Conservation (phyloP, 2,329 filamentous ascomycete species). For the Setomelanomma holmii region DNA sequence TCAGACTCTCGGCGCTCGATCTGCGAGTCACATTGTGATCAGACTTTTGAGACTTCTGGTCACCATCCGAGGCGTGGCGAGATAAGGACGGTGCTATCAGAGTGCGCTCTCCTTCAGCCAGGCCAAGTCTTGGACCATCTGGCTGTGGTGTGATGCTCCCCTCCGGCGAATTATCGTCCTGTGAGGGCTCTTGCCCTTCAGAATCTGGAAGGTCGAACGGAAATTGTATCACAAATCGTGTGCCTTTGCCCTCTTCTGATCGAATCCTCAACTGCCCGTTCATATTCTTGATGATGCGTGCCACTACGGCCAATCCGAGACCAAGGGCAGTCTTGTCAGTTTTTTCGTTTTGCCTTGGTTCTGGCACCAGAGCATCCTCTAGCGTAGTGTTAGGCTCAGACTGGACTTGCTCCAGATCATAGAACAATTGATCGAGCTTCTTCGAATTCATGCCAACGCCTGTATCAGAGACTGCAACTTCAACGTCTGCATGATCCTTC, state of each 20-base stretch:
- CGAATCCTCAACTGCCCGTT: slow-evolving; percentile 85
- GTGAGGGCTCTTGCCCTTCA: slow-evolving; percentile 12
- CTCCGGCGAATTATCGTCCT: slow-evolving; percentile 16
- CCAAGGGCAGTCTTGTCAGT: slow-evolving; percentile 66
- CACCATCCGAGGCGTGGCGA: slow-evolving; percentile 29
- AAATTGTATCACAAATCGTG: slow-evolving; percentile 80
- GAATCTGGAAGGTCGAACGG: slow-evolving; percentile 72
- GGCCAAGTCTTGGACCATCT: slow-evolving; percentile 6
- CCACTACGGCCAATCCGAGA: slow-evolving; percentile 86
- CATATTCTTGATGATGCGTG: slow-evolving; percentile 86
- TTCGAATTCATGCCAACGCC: slow-evolving; percentile 68
- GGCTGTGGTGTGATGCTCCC: slow-evolving; percentile 31
- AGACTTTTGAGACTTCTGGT: neutral
- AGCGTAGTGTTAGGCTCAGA: slow-evolving; percentile 35
- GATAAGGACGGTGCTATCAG: slow-evolving; percentile 57
- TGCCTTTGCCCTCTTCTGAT: slow-evolving; percentile 82
- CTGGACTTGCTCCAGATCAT: slow-evolving; percentile 70
- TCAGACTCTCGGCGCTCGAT: slow-evolving; percentile 53
- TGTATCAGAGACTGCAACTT: slow-evolving; percentile 78
- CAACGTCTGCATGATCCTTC: slow-evolving; percentile 67
- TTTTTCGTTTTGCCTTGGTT: slow-evolving; percentile 40
- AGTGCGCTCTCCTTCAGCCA: slow-evolving; percentile 62
- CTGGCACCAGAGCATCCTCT: slow-evolving; percentile 40
- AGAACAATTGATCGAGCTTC: slow-evolving; percentile 66
- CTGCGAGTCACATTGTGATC: slow-evolving; percentile 19